These are phyloP conservation scores for Lindgomyces ingoldianus DNA, from an alignment of 495 filamentous ascomycete genomes.

Conservation along the genomic window DNA sequence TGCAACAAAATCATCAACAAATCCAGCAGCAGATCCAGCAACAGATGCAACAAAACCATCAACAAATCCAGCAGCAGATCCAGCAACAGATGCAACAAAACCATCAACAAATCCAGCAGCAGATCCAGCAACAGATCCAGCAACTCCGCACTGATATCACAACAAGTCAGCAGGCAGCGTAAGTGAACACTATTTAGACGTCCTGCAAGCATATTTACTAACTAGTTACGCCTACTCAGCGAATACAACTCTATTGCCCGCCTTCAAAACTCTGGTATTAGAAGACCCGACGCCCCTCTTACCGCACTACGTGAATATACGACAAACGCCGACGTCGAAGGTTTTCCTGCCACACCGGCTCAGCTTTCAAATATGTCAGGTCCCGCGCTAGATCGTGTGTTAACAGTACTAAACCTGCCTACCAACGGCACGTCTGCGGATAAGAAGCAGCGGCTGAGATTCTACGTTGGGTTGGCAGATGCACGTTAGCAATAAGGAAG, in stretches of 20 bases:
- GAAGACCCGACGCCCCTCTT: neutral
- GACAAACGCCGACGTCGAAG: slow-evolving; percentile 3
- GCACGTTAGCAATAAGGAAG: neutral
- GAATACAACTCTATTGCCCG: slow-evolving; percentile 22
- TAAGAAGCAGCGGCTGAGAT: slow-evolving; percentile 7
- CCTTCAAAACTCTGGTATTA: slow-evolving; percentile 6
- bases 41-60: too few relatives aligned
- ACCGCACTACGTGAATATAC: slow-evolving; percentile 3
- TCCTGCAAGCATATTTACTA: slow-evolving; percentile 14
- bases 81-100: too few relatives aligned
- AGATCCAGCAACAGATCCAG: too few relatives aligned
- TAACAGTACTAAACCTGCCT: slow-evolving; percentile 8
- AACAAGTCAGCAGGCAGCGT: slow-evolving; percentile 1
- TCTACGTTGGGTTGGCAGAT: slow-evolving; percentile 3
- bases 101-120: too few relatives aligned
- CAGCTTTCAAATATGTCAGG: slow-evolving; percentile 11
- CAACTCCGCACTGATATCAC: neutral
- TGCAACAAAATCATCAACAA: too few relatives aligned
- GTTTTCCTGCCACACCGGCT: slow-evolving; percentile 8
- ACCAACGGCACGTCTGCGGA: neutral
- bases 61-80: too few relatives aligned
- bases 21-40: too few relatives aligned
- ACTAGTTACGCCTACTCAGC: slow-evolving; percentile 8
- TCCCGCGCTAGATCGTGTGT: neutral
- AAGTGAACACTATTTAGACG: slow-evolving; percentile 14